Evolutionary conservation across 768 basidiomycete genomes (phyloP), one percentile per base, ranked within the genome.

Genomic region (Agaricus subrufescens): DNA sequence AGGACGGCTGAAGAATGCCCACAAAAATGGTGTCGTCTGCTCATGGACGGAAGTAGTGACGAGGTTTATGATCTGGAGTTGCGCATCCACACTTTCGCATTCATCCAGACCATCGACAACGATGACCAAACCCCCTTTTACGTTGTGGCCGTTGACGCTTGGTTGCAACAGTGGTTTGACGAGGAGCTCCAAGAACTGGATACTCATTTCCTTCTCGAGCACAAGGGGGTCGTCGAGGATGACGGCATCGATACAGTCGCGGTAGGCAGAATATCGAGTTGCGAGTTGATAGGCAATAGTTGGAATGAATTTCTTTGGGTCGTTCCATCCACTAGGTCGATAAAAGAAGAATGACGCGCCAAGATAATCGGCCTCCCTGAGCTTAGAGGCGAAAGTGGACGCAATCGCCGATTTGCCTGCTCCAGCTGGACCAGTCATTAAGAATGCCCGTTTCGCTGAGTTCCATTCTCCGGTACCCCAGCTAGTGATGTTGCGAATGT

Each of bases 381-480:
- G 11, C 1, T 40, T 15, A 27, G 71, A 62, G 11, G 69, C 66
- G 1, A 71, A 58, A 0, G 69, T 68, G 37, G 71, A 70, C 12
- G 63, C 63, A 10, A 74, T 51, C 0, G 67, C 63, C 0, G 68
- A 61, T 49, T 69, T 69, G 1, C 70, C 70, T 0, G 62, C 58
- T 19, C 19, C 19, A 19, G 19, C 19, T 19, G 19, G 19, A 19
- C 19, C 19, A 19, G 19, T 19, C 19, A 19, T 19, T 19, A 19
- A 19, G 19, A 19, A 19, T 19, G 19, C 19, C 19, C 19, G 19
- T 19, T 19, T 19, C 19, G 19, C 19, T 19, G 19, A 19, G 19
- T 38, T 38, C 37, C 37, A 38, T 14, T 38, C 37, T 7, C 37
- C 37, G 8, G 37, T 8, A 14, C 37, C 37, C 37, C 37, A 38